These are phyloP conservation scores for Aspergillus melleus DNA, from an alignment of 2,329 filamentous ascomycete genomes.

Conservation along the genomic window DNA sequence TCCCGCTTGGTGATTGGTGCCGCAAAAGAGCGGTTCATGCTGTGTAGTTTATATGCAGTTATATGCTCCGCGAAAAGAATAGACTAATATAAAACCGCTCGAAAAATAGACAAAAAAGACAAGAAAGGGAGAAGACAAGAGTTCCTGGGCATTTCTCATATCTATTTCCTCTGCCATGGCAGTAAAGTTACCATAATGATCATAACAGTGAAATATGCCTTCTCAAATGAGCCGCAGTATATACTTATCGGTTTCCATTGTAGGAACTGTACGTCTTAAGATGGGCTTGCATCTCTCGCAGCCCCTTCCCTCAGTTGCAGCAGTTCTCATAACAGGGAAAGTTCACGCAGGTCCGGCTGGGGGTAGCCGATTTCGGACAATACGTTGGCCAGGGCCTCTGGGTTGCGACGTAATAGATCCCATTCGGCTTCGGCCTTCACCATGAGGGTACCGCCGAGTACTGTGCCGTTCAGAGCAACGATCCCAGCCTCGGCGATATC, in stretches of 20 bases:
- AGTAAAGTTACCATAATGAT: background rate
- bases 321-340: constrained; percentile 18
- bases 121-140: background rate
- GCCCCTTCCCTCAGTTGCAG: background rate
- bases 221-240: background rate
- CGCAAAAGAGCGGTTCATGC: too few relatives aligned
- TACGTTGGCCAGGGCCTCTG: constrained; percentile 44
- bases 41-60: too few relatives aligned
- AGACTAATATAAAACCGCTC: too few relatives aligned
- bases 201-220: background rate
- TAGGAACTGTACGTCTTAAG: background rate
- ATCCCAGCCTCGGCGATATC: constrained; percentile 36
- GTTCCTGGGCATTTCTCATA: background rate
- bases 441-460: constrained; percentile 59
- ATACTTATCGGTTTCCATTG: background rate
- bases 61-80: too few relatives aligned
- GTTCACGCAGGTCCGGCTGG: constrained; percentile 17
- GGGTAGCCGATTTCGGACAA: constrained; percentile 45
- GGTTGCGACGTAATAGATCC: constrained; percentile 47
- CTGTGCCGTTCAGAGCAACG: constrained; percentile 57
- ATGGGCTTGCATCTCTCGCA: too few relatives aligned
- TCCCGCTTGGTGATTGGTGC: too few relatives aligned
- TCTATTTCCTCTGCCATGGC: background rate
- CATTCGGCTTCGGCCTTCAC: constrained; percentile 58
- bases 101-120: background rate